These are phyloP conservation scores for Cryphonectria japonica DNA, from an alignment of 2,329 filamentous ascomycete genomes.

Conservation along the genomic window DNA sequence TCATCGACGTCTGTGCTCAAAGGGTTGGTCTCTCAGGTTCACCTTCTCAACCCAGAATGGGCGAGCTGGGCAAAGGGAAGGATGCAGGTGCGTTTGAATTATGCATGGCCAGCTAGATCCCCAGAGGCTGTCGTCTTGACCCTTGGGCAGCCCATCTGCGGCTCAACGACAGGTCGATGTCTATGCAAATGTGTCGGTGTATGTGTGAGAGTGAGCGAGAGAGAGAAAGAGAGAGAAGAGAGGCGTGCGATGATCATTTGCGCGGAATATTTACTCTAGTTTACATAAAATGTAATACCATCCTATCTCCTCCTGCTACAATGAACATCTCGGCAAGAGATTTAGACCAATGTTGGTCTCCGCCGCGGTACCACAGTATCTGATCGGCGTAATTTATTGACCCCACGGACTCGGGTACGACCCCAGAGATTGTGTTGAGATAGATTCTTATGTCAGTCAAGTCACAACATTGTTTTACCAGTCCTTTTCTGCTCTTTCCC, in stretches of 20 bases:
- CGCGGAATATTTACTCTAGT: too few species aligned
- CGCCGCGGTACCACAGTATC: constrained; percentile 1
- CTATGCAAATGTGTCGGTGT: too few species aligned
- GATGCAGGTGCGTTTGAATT: neutral
- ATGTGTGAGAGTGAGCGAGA: too few species aligned
- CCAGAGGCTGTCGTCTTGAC: neutral
- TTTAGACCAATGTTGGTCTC: neutral
- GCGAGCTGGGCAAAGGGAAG: neutral
- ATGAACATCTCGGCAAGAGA: neutral
- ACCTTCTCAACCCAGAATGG: neutral
- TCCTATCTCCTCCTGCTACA: neutral
- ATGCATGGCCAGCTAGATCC: neutral
- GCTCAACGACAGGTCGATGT: too few species aligned
- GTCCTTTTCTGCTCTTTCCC: neutral
- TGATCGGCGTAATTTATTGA: constrained; percentile 6
- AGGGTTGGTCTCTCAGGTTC: neutral
- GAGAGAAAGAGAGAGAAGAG: too few species aligned
- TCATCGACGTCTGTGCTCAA: constrained; percentile 7
- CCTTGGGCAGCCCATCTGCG: too few species aligned
- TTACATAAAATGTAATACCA: neutral
- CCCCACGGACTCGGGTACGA: neutral
- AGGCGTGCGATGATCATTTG: too few species aligned
- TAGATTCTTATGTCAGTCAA: neutral
- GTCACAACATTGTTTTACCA: neutral
- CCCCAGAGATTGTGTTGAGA: neutral